Conservation (phyloP, 1,284 basidiomycete species). For the Naganishia sp. region DNA sequence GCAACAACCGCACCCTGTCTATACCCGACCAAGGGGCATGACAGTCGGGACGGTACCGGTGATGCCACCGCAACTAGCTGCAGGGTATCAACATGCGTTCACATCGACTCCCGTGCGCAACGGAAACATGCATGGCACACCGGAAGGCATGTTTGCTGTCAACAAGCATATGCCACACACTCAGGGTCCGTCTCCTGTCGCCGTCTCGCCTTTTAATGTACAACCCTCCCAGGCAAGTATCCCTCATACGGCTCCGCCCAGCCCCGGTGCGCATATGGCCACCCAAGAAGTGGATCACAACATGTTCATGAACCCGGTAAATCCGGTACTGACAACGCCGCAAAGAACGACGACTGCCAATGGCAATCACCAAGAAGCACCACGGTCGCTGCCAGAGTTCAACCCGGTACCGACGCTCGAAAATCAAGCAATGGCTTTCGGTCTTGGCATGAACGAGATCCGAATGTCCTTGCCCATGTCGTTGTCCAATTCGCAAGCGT, state of each 20-base stretch:
- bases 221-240: slow-evolving; percentile 3
- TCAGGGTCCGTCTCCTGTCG: slow-evolving; percentile 20
- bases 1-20: slow-evolving; percentile 3
- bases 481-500: slow-evolving; percentile 16
- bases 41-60: slow-evolving; percentile 24
- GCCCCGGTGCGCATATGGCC: slow-evolving; percentile 11
- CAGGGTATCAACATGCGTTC: slow-evolving; percentile 5
- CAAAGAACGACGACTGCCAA: slow-evolving; percentile 11
- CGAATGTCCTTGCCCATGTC: slow-evolving; percentile 23
- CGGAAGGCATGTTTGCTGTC: slow-evolving; percentile 10
- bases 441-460: slow-evolving; percentile 22
- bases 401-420: slow-evolving; percentile 31
- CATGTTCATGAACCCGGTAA: slow-evolving; percentile 21
- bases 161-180: slow-evolving; percentile 7
- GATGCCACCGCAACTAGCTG: slow-evolving; percentile 5
- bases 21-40: slow-evolving; percentile 12
- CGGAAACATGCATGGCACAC: slow-evolving; percentile 11
- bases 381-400: slow-evolving; percentile 14
- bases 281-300: slow-evolving; percentile 10
- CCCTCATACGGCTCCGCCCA: slow-evolving; percentile 12
- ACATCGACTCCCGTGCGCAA: neutral
- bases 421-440: slow-evolving; percentile 29
- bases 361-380: slow-evolving; percentile 3
- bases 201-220: slow-evolving; percentile 14
- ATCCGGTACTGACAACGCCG: slow-evolving; percentile 16